Evolutionary conservation across 345 rosid genomes (phyloP).

Genomic region (Angophora floribunda): DNA sequence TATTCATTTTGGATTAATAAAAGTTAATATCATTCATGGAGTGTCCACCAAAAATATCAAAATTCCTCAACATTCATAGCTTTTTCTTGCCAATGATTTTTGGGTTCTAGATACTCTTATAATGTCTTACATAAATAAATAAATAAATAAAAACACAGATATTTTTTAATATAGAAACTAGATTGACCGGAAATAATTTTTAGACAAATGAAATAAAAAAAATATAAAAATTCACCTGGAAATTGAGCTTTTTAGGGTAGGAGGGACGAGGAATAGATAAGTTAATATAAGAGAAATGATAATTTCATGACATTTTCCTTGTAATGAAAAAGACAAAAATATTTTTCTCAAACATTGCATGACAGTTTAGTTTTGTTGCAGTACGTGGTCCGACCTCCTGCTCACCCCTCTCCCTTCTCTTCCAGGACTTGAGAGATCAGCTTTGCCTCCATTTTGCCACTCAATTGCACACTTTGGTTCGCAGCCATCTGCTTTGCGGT

Average conservation of each 20-base stretch:
- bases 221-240: too few species aligned
- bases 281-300: neutral
- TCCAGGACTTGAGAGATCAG: neutral
- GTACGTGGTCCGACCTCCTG: neutral
- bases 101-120: neutral
- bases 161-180: too few species aligned
- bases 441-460: neutral
- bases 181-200: too few species aligned
- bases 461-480: neutral
- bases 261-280: neutral
- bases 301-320: neutral
- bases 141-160: too few species aligned
- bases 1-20: neutral
- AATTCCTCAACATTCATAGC: neutral
- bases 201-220: neutral
- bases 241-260: too few species aligned
- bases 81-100: neutral
- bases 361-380: neutral
- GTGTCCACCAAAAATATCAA: neutral
- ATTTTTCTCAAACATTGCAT: neutral
- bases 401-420: neutral
- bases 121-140: too few species aligned
- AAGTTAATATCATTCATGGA: neutral
- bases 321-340: neutral
- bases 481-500: neutral